Evolutionary conservation across 306 rosid species (phyloP).

Genomic region (Quercus glauca): DNA sequence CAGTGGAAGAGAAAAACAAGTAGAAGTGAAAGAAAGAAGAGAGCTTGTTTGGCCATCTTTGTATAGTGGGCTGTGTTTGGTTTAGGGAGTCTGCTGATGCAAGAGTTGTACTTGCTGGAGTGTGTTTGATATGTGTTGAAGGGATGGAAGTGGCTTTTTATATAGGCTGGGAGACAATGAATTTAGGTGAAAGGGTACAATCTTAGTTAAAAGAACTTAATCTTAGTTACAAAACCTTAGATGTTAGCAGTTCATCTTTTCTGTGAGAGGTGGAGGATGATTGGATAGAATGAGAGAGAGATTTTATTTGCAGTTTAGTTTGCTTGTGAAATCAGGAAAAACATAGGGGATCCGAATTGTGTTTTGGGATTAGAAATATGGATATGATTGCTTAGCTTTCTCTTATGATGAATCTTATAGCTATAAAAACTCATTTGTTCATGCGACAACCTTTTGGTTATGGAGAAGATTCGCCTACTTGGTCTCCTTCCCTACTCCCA

Average conservation of each 20-base stretch:
- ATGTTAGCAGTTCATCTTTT: conserved; percentile 19
- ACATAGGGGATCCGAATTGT: neutral
- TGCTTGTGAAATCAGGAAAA: conserved; percentile 44
- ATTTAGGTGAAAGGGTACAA: conserved; percentile 11
- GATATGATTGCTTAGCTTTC: too few species aligned
- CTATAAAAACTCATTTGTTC: too few species aligned
- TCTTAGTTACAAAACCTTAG: conserved; percentile 3
- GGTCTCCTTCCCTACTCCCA: conserved; percentile 76
- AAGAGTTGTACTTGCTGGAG: neutral
- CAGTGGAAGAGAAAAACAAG: conserved; percentile 24
- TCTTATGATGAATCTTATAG: too few species aligned
- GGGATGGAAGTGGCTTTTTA: conserved; percentile 34
- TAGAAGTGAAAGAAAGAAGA: conserved; percentile 29
- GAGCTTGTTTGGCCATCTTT: conserved; percentile 31
- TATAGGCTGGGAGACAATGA: neutral
- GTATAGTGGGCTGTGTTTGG: neutral
- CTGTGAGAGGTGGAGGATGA: conserved; percentile 31
- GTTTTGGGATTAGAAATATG: neutral
- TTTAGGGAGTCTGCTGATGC: neutral
- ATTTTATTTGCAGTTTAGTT: conserved; percentile 18
- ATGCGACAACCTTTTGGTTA: conserved; percentile 6
- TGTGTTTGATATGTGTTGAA: conserved; percentile 13
- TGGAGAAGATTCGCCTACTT: conserved; percentile 72
- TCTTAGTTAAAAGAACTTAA: conserved; percentile 19
- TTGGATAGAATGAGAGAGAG: conserved; percentile 10